A percentile compares a stretch with the other conserved stretches of the same genome.
Conservation (phyloP, 1,284 basidiomycete species). For the Takashimella tepidaria region DNA sequence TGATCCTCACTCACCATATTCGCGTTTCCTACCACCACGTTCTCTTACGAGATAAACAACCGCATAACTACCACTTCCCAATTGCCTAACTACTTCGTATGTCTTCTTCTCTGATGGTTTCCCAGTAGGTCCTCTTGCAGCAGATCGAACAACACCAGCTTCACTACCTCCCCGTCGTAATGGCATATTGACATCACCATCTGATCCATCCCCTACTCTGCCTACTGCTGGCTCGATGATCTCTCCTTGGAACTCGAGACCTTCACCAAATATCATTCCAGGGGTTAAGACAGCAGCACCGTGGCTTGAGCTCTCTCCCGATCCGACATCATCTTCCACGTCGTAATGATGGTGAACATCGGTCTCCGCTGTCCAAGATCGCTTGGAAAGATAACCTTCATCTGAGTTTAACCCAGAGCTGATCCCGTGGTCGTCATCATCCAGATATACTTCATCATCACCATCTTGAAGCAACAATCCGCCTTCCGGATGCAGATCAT, state of each 20-base stretch:
- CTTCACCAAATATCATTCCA: slow-evolving; percentile 45
- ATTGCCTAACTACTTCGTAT: slow-evolving; percentile 74
- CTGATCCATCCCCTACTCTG: slow-evolving; percentile 13
- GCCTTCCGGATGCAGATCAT: slow-evolving; percentile 41
- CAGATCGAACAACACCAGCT: slow-evolving; percentile 19
- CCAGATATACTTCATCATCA: slow-evolving; percentile 19
- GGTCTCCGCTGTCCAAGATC: slow-evolving; percentile 17
- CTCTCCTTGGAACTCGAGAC: slow-evolving; percentile 44
- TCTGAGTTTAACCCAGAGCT: slow-evolving; percentile 1
- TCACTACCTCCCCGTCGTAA: slow-evolving; percentile 41
- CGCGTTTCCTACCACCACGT: slow-evolving; percentile 71
- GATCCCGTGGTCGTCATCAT: slow-evolving; percentile 4
- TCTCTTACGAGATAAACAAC: slow-evolving; percentile 90
- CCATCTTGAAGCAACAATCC: slow-evolving; percentile 37
- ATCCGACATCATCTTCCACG: not conserved
- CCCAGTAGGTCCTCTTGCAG: slow-evolving; percentile 1
- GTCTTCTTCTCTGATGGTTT: slow-evolving; percentile 24
- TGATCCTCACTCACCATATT: slow-evolving; percentile 64
- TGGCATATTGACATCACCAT: slow-evolving; percentile 25
- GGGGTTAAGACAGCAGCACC: slow-evolving; percentile 33
- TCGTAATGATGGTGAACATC: slow-evolving; percentile 4
- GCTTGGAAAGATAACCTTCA: slow-evolving; percentile 6
- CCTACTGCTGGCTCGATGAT: slow-evolving; percentile 41
- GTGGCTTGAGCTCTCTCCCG: slow-evolving; percentile 8
- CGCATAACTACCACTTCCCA: slow-evolving; percentile 86